A percentile compares a stretch with the other conserved stretches of the same genome.
These are phyloP conservation scores for Curvularia lunata DNA, from an alignment of 2,329 filamentous ascomycete genomes.

Conservation along the genomic window DNA sequence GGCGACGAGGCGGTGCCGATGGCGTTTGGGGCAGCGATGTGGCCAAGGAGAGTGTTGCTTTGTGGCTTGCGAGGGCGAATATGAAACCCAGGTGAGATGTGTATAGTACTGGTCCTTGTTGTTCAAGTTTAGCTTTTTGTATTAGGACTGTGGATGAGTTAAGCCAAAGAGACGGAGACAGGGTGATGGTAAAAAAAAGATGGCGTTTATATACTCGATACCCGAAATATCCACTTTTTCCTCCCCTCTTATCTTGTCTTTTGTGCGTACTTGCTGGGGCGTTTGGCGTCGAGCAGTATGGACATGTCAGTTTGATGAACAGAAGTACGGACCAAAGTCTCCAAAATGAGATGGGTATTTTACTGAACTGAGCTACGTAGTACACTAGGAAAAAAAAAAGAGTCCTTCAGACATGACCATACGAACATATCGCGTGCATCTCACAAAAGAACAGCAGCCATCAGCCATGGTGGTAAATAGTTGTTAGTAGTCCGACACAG, in stretches of 20 bases:
- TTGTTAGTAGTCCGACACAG: not conserved
- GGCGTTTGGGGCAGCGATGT: slow-evolving; percentile 68
- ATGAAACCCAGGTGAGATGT: slow-evolving; percentile 38
- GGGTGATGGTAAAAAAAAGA: slow-evolving; percentile 1
- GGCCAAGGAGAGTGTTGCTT: slow-evolving; percentile 66
- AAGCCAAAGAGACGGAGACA: not conserved
- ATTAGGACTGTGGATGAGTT: not conserved
- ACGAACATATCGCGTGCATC: too few species aligned
- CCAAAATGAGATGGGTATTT: too few species aligned
- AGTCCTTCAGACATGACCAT: too few species aligned
- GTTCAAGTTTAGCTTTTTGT: not conserved
- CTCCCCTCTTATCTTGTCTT: not conserved
- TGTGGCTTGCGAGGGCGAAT: slow-evolving; percentile 60
- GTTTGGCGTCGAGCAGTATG: too few species aligned
- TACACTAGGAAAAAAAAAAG: not conserved
- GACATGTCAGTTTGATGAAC: too few species aligned
- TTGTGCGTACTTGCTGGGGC: too few species aligned
- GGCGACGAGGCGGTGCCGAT: slow-evolving; percentile 68
- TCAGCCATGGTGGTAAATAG: not conserved
- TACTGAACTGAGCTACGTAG: too few species aligned
- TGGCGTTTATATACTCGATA: slow-evolving; percentile 20
- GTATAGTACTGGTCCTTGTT: not conserved
- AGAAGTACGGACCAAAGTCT: too few species aligned
- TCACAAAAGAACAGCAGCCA: too few species aligned
- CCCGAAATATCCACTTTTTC: slow-evolving; percentile 15